Evolutionary conservation across 768 basidiomycete species (phyloP).

Genomic region (Saitozyma podzolica): DNA sequence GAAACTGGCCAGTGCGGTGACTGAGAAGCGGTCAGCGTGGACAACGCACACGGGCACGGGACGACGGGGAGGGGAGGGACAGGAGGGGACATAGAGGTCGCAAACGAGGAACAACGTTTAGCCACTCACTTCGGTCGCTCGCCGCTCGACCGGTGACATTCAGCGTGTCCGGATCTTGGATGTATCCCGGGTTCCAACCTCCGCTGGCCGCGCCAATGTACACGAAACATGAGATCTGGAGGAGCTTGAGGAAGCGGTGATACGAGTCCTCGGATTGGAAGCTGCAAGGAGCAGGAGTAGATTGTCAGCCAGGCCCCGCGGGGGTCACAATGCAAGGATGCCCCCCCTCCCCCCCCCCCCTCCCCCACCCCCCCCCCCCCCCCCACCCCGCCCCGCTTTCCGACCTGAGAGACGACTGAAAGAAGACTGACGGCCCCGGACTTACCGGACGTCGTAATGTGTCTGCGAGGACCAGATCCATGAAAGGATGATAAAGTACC

Average conservation of each 20-base stretch:
- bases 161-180: constrained; percentile 14
- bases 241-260: constrained; percentile 27
- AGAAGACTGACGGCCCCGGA: not conserved
- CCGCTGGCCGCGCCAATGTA: constrained; percentile 41
- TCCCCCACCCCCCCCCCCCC: too few relatives aligned
- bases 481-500: constrained; percentile 27
- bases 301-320: not conserved
- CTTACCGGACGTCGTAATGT: constrained; percentile 32
- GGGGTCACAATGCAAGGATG: too few relatives aligned
- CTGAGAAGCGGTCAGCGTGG: too few relatives aligned
- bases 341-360: too few relatives aligned
- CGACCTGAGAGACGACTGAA: too few relatives aligned
- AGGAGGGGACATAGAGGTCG: not conserved
- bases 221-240: constrained; percentile 35
- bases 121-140: constrained; percentile 5
- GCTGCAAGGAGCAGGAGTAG: constrained; percentile 7
- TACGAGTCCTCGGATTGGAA: constrained; percentile 29
- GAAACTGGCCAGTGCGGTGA: constrained; percentile 13
- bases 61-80: too few relatives aligned
- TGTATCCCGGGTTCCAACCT: constrained; percentile 29
- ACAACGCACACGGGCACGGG: too few relatives aligned
- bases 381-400: too few relatives aligned
- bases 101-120: too few relatives aligned
- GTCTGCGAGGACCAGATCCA: constrained; percentile 40
- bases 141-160: constrained; percentile 5